Base-by-base conservation (phyloP, 306 rosid genomes). In the Calophaca sinica region DNA sequence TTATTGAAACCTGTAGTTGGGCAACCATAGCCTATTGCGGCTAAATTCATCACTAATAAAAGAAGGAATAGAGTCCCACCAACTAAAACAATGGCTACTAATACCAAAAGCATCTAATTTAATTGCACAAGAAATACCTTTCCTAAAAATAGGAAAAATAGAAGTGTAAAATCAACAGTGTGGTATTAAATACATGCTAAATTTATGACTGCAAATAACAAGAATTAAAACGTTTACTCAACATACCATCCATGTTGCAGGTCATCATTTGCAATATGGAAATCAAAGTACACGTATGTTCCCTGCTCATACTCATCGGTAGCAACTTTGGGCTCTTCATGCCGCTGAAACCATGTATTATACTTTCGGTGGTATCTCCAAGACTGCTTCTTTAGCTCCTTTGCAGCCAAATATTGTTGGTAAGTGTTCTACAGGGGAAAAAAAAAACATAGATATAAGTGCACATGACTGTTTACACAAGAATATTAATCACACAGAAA, bases 281-380 rank as follows among this genome's bases (percentile, higher is more conserved):
- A 92, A 81, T 94, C 99, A 55, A 94, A 94, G 89, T 94, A 94
- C 15, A 92, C 96, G 45, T 92, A 94, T 11, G 99, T 92, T 68
- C 99, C 99, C 75, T 88, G 96, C 87, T 94, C 99, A 84, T 63
- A 94, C 73, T 94, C 99, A 86, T 94, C 99, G 0, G 99, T 94
- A 55, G 99, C 97, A 76, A 94, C 92, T 92, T 92, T 92, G 69
- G 99, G 97, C 81, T 94, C 99, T 83, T 92, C 99, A 31, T 92
- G 98, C 38, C 99, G 87, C 81, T 96, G 98, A 88, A 92, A 96
- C 98, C 99, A 96, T 32, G 97, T 89, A 80, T 90, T 88, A 72
- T 90, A 92, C 83, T 89, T 96, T 86, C 92, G 86, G 86, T 96
- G 99, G 84, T 87, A 96, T 86, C 99, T 89, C 99, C 99, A 96